Conservation (phyloP, 2,329 filamentous ascomycete species). For the Epichloe sp. region DNA sequence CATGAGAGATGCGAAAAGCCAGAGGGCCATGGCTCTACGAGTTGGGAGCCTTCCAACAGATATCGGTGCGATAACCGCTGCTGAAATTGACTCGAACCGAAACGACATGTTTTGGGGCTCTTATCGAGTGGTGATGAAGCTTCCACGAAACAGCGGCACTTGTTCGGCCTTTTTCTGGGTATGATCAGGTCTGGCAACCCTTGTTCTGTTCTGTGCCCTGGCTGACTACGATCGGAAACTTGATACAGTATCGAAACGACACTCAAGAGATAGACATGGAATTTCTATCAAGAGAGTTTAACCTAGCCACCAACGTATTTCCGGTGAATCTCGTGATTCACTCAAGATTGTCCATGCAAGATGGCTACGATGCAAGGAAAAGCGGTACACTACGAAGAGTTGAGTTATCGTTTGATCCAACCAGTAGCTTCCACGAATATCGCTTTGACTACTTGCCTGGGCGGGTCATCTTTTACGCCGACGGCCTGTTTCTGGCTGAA, state of each 20-base stretch:
- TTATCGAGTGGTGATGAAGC: constrained; percentile 54
- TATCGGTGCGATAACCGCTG: constrained; percentile 39
- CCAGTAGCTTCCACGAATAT: constrained; percentile 58
- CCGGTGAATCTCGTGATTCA: constrained; percentile 67
- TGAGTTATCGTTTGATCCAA: constrained; percentile 53
- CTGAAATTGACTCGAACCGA: constrained; percentile 50
- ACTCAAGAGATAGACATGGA: constrained; percentile 74
- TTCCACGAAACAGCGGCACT: constrained; percentile 48
- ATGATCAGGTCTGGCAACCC: not conserved
- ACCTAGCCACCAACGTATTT: constrained; percentile 33
- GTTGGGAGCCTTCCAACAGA: constrained; percentile 34
- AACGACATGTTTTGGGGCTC: constrained; percentile 56
- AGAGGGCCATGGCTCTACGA: constrained; percentile 37
- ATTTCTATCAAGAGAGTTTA: constrained; percentile 56
- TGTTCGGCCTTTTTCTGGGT: constrained; percentile 76
- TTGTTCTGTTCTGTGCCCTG: not conserved
- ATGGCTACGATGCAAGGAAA: constrained; percentile 48
- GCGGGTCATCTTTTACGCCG: constrained; percentile 55
- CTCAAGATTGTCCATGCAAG: constrained; percentile 41
- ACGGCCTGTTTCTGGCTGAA: constrained; percentile 41
- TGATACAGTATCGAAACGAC: constrained; percentile 56
- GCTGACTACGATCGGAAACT: not conserved
- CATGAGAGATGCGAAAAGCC: constrained; percentile 21
- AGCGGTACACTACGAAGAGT: constrained; percentile 45
- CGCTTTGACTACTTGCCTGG: constrained; percentile 60